Evolutionary conservation across 805 yeast species (phyloP).

Genomic region (Soucietia sequanensis): DNA sequence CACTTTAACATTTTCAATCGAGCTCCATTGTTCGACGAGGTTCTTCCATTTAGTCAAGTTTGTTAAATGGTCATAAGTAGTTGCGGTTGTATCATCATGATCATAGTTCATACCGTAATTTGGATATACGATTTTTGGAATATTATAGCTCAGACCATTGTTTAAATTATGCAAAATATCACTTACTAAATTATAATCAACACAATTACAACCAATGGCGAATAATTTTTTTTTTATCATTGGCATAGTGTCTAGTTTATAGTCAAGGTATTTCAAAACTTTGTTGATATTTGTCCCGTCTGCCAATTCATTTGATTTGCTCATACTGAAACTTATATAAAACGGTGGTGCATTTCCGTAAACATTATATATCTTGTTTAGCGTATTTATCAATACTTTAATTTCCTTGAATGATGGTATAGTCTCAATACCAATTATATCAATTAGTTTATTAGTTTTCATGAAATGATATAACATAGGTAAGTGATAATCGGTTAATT

Average conservation of each 20-base stretch:
- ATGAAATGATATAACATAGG: slow-evolving; percentile 42
- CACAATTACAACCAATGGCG: slow-evolving; percentile 71
- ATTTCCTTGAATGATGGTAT: slow-evolving; percentile 63
- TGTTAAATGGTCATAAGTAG: slow-evolving; percentile 10
- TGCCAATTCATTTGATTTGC: slow-evolving; percentile 17
- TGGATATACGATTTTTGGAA: slow-evolving; percentile 62
- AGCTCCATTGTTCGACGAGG: slow-evolving; percentile 39
- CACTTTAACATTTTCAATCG: slow-evolving; percentile 38
- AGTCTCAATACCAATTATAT: slow-evolving; percentile 68
- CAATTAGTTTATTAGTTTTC: slow-evolving; percentile 42
- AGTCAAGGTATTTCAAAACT: slow-evolving; percentile 18
- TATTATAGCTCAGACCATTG: slow-evolving; percentile 8
- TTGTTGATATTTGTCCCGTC: slow-evolving; percentile 31
- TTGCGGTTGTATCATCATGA: slow-evolving; percentile 21
- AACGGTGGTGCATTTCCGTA: slow-evolving; percentile 36
- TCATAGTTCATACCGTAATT: slow-evolving; percentile 73
- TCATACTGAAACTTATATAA: slow-evolving; percentile 41
- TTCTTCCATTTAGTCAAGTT: slow-evolving; percentile 33
- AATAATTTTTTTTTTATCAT: slow-evolving; percentile 26
- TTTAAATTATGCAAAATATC: slow-evolving; percentile 37
- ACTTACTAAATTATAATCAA: slow-evolving; percentile 43
- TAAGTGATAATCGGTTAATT: slow-evolving; percentile 50
- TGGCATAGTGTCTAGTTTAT: slow-evolving; percentile 5
- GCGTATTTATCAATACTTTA: slow-evolving; percentile 43
- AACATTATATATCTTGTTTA: slow-evolving; percentile 16